phyloP scores from a whole-genome alignment of 2,329 filamentous ascomycete species.

The Colletotrichum camelliae region DNA sequence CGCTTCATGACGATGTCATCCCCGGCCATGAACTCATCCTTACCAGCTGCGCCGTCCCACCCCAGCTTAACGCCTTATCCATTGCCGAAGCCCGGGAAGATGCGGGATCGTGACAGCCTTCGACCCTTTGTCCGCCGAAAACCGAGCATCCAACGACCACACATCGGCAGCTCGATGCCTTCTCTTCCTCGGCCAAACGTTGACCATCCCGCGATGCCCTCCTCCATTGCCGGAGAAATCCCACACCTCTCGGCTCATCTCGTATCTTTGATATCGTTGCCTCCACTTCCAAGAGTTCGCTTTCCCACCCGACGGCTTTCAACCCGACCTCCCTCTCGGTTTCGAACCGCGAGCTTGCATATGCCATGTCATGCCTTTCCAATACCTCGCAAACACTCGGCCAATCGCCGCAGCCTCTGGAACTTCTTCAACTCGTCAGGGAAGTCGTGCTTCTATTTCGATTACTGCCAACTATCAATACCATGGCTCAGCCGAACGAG shows the following conservation, averaged over 20 bases:
- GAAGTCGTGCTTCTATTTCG: background rate
- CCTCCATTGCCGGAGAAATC: slow-evolving; percentile 6
- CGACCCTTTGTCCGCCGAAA: slow-evolving; percentile 15
- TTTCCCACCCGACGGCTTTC: background rate
- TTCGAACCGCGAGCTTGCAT: slow-evolving; percentile 15
- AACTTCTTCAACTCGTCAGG: background rate
- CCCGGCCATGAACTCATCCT: slow-evolving; percentile 4
- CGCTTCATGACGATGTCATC: slow-evolving; percentile 6
- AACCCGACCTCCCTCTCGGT: background rate
- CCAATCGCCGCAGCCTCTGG: background rate
- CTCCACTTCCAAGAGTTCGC: slow-evolving; percentile 1
- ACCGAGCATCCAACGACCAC: background rate
- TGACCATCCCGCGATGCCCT: background rate
- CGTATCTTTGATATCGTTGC: slow-evolving; percentile 6
- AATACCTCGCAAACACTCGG: background rate
- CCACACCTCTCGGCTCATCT: slow-evolving; percentile 6
- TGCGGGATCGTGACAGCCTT: slow-evolving; percentile 9
- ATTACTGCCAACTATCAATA: background rate
- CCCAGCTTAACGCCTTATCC: background rate
- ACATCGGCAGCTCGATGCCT: background rate
- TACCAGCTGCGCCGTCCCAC: background rate
- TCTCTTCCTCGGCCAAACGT: slow-evolving; percentile 11
- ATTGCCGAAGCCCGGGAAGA: slow-evolving; percentile 21
- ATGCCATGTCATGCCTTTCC: background rate
- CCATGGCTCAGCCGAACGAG: background rate